These are phyloP conservation scores for Aeschynomene evenia DNA, from an alignment of 306 rosid genomes.

Conservation along the genomic window DNA sequence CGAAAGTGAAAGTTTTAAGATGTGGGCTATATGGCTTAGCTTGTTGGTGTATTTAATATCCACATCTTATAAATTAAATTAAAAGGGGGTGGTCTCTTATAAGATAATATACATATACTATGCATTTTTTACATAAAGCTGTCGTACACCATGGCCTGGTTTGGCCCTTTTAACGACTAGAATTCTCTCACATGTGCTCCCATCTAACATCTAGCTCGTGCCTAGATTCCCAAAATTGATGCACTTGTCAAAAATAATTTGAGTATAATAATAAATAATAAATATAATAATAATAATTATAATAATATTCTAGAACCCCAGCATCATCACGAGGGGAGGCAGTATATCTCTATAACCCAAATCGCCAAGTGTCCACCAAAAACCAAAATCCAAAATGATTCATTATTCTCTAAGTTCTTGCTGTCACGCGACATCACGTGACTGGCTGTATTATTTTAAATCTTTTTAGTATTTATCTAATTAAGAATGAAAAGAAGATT, in stretches of 20 bases:
- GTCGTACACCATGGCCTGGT: slow-evolving; percentile 39
- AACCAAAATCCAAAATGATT: slow-evolving; percentile 29
- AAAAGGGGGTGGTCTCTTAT: neutral
- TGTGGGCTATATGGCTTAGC: slow-evolving; percentile 37
- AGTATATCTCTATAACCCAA: slow-evolving; percentile 20
- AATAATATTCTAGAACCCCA: slow-evolving; percentile 31
- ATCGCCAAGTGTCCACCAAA: slow-evolving; percentile 24
- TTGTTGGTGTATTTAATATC: slow-evolving; percentile 34
- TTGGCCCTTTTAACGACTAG: slow-evolving; percentile 36
- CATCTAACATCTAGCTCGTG: slow-evolving; percentile 49
- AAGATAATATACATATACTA: too few species aligned
- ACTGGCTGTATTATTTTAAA: neutral
- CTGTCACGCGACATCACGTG: slow-evolving; percentile 63
- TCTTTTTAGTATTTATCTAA: neutral
- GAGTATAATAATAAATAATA: too few species aligned
- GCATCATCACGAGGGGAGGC: slow-evolving; percentile 54
- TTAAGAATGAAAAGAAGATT: neutral
- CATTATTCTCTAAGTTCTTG: slow-evolving; percentile 13
- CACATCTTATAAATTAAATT: too few species aligned
- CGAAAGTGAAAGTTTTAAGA: slow-evolving; percentile 3
- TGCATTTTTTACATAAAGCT: slow-evolving; percentile 36
- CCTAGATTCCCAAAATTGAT: slow-evolving; percentile 56
- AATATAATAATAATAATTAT: too few species aligned
- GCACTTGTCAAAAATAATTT: slow-evolving; percentile 39
- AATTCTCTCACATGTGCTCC: slow-evolving; percentile 36